phyloP scores from a whole-genome alignment of 202 grass and related monocot species.

The Setaria italica region DNA sequence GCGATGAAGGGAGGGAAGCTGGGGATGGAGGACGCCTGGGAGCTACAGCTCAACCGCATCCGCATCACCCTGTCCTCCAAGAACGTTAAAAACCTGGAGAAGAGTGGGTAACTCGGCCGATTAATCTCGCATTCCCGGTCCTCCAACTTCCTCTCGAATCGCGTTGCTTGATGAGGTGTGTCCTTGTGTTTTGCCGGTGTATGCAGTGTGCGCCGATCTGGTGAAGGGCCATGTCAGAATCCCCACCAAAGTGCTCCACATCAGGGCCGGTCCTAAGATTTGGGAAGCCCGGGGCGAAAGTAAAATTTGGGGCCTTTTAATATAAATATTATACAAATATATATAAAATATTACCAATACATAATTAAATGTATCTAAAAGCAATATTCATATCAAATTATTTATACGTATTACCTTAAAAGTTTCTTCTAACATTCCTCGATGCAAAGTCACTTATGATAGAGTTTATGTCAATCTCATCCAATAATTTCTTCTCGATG shows the following conservation, averaged over 20 bases:
- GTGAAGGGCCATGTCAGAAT: conserved; percentile 62
- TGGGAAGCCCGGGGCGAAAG: no score
- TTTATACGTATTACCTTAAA: no score
- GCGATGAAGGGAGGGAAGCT: conserved; percentile 53
- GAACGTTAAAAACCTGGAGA: conserved; percentile 64
- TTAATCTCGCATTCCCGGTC: background rate
- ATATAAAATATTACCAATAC: no score
- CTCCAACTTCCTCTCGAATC: background rate
- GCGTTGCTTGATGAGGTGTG: background rate
- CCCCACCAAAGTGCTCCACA: conserved; percentile 60
- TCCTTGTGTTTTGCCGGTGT: background rate
- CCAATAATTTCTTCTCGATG: no score
- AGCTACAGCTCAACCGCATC: conserved; percentile 58
- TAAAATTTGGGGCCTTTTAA: no score
- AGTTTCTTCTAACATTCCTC: no score
- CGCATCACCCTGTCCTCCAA: conserved; percentile 63
- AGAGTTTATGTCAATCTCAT: no score
- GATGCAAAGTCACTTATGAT: no score
- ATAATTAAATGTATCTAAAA: no score
- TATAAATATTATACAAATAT: no score
- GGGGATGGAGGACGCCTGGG: conserved; percentile 49
- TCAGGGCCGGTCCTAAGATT: background rate
- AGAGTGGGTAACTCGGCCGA: conserved; percentile 12
- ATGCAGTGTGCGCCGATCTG: conserved; percentile 53
- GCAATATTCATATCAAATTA: no score